Evolutionary conservation across 2,329 filamentous ascomycete species (phyloP).

Genomic region (Ceratocystis diversiconidia): DNA sequence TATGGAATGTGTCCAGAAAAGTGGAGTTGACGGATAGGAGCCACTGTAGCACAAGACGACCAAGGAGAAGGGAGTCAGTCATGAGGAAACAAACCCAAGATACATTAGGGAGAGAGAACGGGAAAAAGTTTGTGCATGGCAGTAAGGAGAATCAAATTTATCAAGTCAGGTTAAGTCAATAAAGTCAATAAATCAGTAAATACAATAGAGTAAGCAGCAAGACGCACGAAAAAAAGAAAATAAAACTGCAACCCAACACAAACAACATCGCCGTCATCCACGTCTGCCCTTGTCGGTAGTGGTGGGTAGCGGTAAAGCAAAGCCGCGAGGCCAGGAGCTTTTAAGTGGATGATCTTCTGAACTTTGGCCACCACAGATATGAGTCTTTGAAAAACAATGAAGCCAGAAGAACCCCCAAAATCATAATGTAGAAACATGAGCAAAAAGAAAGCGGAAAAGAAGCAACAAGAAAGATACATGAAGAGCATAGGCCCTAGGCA

Average conservation of each 20-base stretch:
- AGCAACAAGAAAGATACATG: conserved; percentile 18
- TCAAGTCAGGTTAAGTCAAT: not conserved
- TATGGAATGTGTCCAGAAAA: too few species aligned
- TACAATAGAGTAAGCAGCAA: not conserved
- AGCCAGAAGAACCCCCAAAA: conserved; percentile 22
- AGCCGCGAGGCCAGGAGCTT: conserved; percentile 13
- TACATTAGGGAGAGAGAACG: too few species aligned
- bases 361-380: conserved; percentile 15
- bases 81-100: too few species aligned
- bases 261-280: not conserved
- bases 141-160: not conserved
- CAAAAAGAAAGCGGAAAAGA: conserved; percentile 21
- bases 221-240: not conserved
- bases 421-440: conserved; percentile 19
- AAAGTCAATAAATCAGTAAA: not conserved
- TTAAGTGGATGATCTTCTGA: conserved; percentile 16
- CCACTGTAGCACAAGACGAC: too few species aligned
- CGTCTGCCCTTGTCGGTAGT: not conserved
- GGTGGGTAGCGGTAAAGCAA: not conserved
- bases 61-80: too few species aligned
- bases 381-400: conserved; percentile 13
- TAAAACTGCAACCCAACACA: not conserved
- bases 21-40: too few species aligned
- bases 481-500: not conserved
- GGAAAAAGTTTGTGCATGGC: not conserved